Conservation (phyloP, 768 basidiomycete species). For the Symmetrospora coprosmae region DNA sequence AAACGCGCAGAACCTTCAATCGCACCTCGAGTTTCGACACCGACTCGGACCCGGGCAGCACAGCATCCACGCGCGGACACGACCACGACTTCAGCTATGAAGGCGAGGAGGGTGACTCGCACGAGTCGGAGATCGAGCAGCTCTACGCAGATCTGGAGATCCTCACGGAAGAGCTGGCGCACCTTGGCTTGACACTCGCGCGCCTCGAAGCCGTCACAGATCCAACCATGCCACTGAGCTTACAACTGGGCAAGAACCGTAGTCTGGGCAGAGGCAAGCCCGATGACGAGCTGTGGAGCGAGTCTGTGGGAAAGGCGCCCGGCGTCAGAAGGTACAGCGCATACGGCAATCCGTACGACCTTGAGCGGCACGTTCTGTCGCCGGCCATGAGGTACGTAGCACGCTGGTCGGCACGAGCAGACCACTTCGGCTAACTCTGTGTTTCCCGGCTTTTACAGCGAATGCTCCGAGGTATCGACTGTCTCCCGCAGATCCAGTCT, state of each 20-base stretch:
- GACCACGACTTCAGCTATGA: neutral
- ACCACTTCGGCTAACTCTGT: neutral
- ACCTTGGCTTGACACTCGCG: neutral
- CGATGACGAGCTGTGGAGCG: slow-evolving; percentile 19
- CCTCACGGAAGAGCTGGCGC: neutral
- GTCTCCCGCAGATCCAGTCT: slow-evolving; percentile 7
- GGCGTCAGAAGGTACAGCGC: neutral
- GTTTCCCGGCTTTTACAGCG: neutral
- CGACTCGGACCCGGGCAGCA: too few species aligned
- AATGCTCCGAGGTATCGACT: slow-evolving; percentile 10
- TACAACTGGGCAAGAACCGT: neutral
- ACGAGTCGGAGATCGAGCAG: neutral
- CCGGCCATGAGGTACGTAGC: neutral
- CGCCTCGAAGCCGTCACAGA: neutral
- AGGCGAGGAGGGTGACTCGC: neutral
- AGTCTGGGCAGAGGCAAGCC: neutral
- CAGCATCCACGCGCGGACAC: too few species aligned
- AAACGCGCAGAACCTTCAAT: too few species aligned
- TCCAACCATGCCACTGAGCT: neutral
- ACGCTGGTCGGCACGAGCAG: neutral
- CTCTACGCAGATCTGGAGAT: neutral
- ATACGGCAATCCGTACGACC: neutral
- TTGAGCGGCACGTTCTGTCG: neutral
- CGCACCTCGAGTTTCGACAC: too few species aligned
- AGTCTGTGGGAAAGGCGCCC: neutral